Evolutionary conservation across 2,329 filamentous ascomycete genomes (phyloP).

Genomic region (Neofusicoccum ribis): DNA sequence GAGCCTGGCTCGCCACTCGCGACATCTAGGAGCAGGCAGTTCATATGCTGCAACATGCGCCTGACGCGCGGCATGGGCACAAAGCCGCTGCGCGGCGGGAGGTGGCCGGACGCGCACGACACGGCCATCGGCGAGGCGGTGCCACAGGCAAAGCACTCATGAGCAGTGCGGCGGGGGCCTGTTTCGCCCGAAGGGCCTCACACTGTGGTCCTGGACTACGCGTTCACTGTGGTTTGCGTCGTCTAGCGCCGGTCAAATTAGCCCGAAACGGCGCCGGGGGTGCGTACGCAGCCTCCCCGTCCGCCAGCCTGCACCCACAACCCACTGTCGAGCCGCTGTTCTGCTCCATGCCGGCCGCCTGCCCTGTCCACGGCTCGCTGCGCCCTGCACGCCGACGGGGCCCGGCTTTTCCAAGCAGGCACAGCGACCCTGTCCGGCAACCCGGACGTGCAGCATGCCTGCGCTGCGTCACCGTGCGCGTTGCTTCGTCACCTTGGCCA

Average conservation of each 20-base stretch:
- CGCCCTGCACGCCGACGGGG: too few species aligned
- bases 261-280: slow-evolving; percentile 1
- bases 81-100: not conserved
- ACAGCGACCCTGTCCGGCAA: too few species aligned
- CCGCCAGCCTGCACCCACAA: not conserved
- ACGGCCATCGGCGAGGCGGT: not conserved
- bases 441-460: too few species aligned
- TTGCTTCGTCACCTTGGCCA: slow-evolving; percentile 5
- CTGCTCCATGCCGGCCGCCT: too few species aligned
- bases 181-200: not conserved
- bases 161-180: not conserved
- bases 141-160: not conserved
- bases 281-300: not conserved
- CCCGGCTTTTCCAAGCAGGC: too few species aligned
- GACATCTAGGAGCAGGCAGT: not conserved
- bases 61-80: slow-evolving; percentile 9
- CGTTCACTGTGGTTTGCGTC: slow-evolving; percentile 6
- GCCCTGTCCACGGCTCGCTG: too few species aligned
- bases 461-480: too few species aligned
- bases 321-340: too few species aligned
- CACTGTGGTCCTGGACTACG: slow-evolving; percentile 3
- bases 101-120: not conserved
- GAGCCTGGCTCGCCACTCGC: not conserved
- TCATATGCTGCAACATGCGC: not conserved
- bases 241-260: slow-evolving; percentile 11